A percentile compares a stretch with the other conserved stretches of the same genome.
Evolutionary conservation across 139 green algal genomes (phyloP).

Genomic region (Tetradesmus lagerheimii): DNA sequence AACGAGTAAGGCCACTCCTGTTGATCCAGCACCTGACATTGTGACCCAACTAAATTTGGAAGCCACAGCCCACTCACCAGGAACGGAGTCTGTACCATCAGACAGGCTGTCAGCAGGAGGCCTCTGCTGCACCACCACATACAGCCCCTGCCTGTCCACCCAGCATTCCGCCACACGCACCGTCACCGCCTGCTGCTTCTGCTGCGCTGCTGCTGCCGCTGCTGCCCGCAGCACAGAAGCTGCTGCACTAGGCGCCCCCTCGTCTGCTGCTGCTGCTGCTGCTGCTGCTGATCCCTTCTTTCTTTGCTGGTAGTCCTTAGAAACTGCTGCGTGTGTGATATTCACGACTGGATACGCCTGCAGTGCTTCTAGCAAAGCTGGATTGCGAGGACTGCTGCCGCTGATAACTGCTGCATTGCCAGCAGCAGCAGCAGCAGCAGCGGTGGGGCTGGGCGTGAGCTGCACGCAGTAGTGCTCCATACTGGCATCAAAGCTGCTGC

Average conservation of each 20-base stretch:
- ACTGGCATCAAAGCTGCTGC: slow-evolving; percentile 4
- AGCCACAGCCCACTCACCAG: not conserved
- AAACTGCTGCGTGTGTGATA: not conserved
- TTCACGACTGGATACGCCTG: not conserved
- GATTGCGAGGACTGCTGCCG: not conserved
- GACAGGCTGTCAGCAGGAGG: no score
- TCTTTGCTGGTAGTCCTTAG: not conserved
- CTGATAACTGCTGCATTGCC: not conserved
- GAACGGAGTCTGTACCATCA: not conserved
- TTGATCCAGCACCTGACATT: no score
- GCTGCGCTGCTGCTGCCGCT: not conserved
- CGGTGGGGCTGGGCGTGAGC: not conserved
- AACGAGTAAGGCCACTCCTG: no score
- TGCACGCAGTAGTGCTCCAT: not conserved
- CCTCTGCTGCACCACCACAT: slow-evolving; percentile 8
- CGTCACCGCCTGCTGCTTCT: not conserved
- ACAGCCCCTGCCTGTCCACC: slow-evolving; percentile 1
- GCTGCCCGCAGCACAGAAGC: not conserved
- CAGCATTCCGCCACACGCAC: not conserved
- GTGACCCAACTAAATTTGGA: no score
- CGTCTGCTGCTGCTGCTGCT: no score
- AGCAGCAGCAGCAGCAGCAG: not conserved
- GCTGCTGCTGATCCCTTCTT: not conserved
- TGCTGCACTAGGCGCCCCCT: not conserved
- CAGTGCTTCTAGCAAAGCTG: not conserved